Base-by-base conservation (phyloP, 192 early-diverging fungal species). In the Mortierella antarctica region DNA sequence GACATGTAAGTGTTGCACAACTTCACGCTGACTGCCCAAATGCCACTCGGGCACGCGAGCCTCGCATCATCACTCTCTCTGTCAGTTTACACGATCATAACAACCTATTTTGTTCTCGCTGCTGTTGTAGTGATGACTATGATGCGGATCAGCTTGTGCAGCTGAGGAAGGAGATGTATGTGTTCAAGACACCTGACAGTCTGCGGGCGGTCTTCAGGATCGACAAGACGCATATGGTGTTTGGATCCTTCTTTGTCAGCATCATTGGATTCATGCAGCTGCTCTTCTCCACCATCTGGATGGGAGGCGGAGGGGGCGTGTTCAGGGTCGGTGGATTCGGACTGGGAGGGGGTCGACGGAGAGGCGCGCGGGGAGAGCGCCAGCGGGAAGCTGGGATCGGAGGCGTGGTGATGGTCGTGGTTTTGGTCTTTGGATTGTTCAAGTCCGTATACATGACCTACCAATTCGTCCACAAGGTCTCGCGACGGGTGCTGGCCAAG, bases 221-320 rank as follows among this genome's bases (percentile, higher is more conserved):
- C 49, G 84, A 86, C 31, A 70, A 70, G 54, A 49, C 63, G n/a
- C 76, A 86, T 49, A 66, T 83, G 63, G 55, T 67, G 14, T 82
- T 80, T 65, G 84, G 84, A 47, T 73, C 78, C 18, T 61, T 80
- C 58, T 81, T 86, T 73, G 84, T 83, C 21, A 83, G 84, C 47
- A 65, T 81, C 15, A 48, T 86, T 59, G 84, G 84, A 55, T 86
- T 86, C 39, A 7, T 86, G n/a, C 84, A 86, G 63, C 42, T 83
- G 17, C 56, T 83, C 15, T 23, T 85, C 12, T 82, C 81, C 9
- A 57, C 72, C 6, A 40, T 82, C 20, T 86, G 82, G 84, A 67
- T 79, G 66, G 82, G 84, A 0, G 82, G 82, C 15, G 82, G 80
- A 21, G 81, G 74, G 7, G 77, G 73, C 18, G 61, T 74, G 2